Base-by-base conservation (phyloP, 148 eudicot genomes). In the Rhododendron molle region DNA sequence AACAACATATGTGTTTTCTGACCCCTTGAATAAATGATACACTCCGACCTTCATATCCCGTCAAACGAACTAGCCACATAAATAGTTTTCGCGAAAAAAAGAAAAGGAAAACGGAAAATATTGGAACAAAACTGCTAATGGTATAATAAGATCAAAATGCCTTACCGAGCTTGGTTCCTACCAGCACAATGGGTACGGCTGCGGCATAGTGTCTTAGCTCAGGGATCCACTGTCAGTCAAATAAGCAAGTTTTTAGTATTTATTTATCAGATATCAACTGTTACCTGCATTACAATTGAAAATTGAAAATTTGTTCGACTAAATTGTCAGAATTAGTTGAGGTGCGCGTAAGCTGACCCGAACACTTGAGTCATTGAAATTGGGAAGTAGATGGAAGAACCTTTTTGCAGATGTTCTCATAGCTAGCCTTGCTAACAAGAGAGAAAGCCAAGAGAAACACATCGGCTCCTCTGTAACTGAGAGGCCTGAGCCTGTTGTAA, bases 391-490 rank as follows among this genome's bases (percentile, higher is more conserved):
- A 58, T 2, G 12, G 3, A 67, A 15, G 20, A 69, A 95, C 98
- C 98, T 95, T 95, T 87, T 95, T 95, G 85, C 87, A 84, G 21
- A 95, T 87, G 86, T 95, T 95, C 77, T 95, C 98, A 85, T 90
- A 95, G 88, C 98, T 95, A 86, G 98, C 94, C 90, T 91, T 95
- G 89, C 98, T 95, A 46, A 92, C 87, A 30, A 95, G 92, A 15
- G 98, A 95, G 80, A 94, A 95, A 49, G 96, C 92, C 87, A 95
- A 84, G 3, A 95, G 84, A 90, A 95, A 95, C 36, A 95, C 93
- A 90, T 95, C 98, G 80, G 98, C 96, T 86, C 96, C 98, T 82
- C 96, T 92, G 73, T 94, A 94, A 85, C 98, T 94, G n/a, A 94
- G 84, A 23, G 98, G 98, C 90, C 98, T 89, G 72, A 95, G 86